Evolutionary conservation across 1,284 basidiomycete genomes (phyloP), one percentile per base, ranked within the genome.

Genomic region (Ceratobasidium sp.): DNA sequence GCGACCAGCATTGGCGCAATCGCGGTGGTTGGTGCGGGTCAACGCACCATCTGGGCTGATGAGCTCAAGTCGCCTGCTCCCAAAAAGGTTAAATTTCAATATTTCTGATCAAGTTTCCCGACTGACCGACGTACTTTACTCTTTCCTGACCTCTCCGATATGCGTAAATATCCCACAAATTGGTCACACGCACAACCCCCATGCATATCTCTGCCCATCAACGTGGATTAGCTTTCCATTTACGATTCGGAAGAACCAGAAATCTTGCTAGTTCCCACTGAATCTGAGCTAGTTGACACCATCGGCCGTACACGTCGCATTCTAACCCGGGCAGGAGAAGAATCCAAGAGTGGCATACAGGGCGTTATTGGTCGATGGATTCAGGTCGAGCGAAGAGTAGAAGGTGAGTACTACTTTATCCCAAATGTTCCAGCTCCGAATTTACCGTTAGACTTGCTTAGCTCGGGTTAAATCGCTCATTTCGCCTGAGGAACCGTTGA

Each of bases 381-480:
- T 75, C 85, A 84, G 25, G 82, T 94, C 52, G 93, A 96, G 77
- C 84, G 90, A 73, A 83, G 85, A 17, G 87, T 94, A 47, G 93
- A 96, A 82, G 80, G 94, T 94, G 77, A 76, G 93, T 86, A 20
- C 34, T 31, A 50, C 15, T 34, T 47, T 50, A 31, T 15, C 13
- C 32, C n/a, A 15, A 27, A 34, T 45, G 40, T 32, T 22, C 10
- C 10, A 29, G n/a, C 29, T 38, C 43, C 17, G 45, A 57, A 43
- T 67, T 8, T 35, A 53, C 27, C 53, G 27, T 73, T 49, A 15
- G 42, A 15, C 31, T 49, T 38, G 13, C 22, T 2, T 72, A 95
- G 93, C 82, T 71, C 88, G 92, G 71, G 82, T 96, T 52, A 95
- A 94, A 78, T 85, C 89, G 4, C 85, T 97, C 74, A 80, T 92